Evolutionary conservation across 2,329 filamentous ascomycete species (phyloP).

Genomic region (Trichophyton rubrum): DNA sequence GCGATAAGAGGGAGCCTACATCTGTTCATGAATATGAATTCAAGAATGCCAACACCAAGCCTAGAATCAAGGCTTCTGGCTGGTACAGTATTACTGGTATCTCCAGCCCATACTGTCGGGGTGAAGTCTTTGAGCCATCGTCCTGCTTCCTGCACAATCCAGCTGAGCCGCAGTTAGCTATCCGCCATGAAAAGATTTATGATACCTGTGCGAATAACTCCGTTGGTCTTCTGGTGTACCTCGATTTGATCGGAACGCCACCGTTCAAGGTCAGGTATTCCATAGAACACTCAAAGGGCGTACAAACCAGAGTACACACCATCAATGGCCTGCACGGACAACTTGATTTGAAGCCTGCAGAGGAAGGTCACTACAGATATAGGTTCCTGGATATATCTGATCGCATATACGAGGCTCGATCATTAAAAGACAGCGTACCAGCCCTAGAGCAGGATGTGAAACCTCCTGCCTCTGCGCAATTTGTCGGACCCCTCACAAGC

Average conservation of each 20-base stretch:
- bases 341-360: slow-evolving; percentile 66
- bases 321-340: slow-evolving; percentile 68
- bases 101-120: slow-evolving; percentile 66
- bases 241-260: slow-evolving; percentile 84
- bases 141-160: slow-evolving; percentile 90
- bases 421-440: slow-evolving; percentile 49
- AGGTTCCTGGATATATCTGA: slow-evolving; percentile 72
- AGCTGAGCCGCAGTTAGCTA: slow-evolving; percentile 64
- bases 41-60: slow-evolving; percentile 48
- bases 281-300: slow-evolving; percentile 49
- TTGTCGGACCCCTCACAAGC: slow-evolving; percentile 45
- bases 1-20: slow-evolving; percentile 27
- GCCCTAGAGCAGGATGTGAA: slow-evolving; percentile 80
- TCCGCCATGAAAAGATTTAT: slow-evolving; percentile 68
- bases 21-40: slow-evolving; percentile 47
- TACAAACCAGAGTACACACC: slow-evolving; percentile 41
- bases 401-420: slow-evolving; percentile 59
- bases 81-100: slow-evolving; percentile 76
- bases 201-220: slow-evolving; percentile 94
- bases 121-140: slow-evolving; percentile 83
- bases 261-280: slow-evolving; percentile 78
- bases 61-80: slow-evolving; percentile 62
- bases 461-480: slow-evolving; percentile 68
- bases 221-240: slow-evolving; percentile 73
- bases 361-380: slow-evolving; percentile 78